Evolutionary conservation across 257 asterid genomes (phyloP), one percentile per base, ranked within the genome.

Genomic region (Solanum dulcamara): DNA sequence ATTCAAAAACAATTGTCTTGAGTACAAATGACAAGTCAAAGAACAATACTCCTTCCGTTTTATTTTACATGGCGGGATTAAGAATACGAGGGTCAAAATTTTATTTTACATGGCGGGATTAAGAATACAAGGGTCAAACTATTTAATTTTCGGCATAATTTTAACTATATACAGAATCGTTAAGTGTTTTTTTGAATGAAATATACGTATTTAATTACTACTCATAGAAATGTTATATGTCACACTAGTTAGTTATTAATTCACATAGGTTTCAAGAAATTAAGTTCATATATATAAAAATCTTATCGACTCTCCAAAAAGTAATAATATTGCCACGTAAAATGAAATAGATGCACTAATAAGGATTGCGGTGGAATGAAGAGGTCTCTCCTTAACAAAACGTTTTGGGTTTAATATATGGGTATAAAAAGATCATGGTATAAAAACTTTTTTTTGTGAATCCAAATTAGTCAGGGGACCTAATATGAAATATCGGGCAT

Each of bases 401-500:
- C 0, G 3, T 60, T 0, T 60, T 0, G 8, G 12, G 18, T 60
- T 60, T 0, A 4, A 60, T 17, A 2, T 60, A 0, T 60, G 0
- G 1, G 24, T 60, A n/a, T 59, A n/a, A 10, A 59, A 59, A 5
- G 0, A 10, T 59, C 2, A 2, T 59, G 32, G 17, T 24, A 11
- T 2, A 24, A n/a, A 4, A 3, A n/a, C n/a, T n/a, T 0, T 0
- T 0, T 24, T 60, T 24, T 0, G 13, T 24, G 1, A 24, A 24
- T 60, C 7, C 5, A 0, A 24, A 24, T 24, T 24, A 24, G 18
- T 60, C 2, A 8, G 0, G 8, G 2, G 14, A 24, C 13, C 68
- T 10, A 1, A 24, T 60, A 60, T 1, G 8, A 0, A 0, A 60
- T 0, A 24, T 0, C 0, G 0, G 0, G 11, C 9, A 24, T 60